Base-by-base conservation (phyloP, 176 grass and related monocot genomes). In the Rhynchospora pubera region DNA sequence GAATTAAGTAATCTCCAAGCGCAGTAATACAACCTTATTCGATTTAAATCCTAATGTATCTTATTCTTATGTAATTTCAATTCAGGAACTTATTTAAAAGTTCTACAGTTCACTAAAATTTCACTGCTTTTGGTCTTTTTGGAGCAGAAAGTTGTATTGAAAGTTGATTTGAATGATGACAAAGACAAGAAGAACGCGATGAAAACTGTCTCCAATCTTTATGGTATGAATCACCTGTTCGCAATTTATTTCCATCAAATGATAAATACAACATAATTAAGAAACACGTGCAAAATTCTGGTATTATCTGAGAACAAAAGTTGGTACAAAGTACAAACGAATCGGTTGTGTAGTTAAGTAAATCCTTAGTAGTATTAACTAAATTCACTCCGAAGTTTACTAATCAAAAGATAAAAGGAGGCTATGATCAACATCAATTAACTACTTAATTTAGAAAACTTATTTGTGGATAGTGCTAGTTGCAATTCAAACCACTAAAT, bases 121-220 rank as follows among this genome's bases (percentile, higher is more conserved):
- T 44, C 7, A 39, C 16, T 34, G 12, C 6, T 16, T 39, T 10
- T 83, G 26, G 0, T 9, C 5, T 1, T 10, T 47, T 23, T 79
- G 47, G 22, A 75, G 62, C 91, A 92, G 91, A 92, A 94, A 57
- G 23, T 93, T 2, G 87, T 98, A 77, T 55, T 98, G 34, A 93
- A 98, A 77, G 67, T 98, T 84, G 84, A 89, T 85, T 57, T 98
- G 77, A 89, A 94, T 83, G 89, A 95, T 68, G 58, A 90, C 62
- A 91, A 64, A 83, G 89, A 91, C 0, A 98, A 98, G 91, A 77
- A 87, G 85, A 95, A 84, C 85, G 96, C 89, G 56, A 57, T 98
- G 79, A 93, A 89, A 51, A 51, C 77, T 0, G 96, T 93, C 58
- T 93, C 96, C 44, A 34, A n/a, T 11, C 88, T 93, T 64, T 43